Percentiles rank a stretch among this genome's conserved stretches.
Conservation (phyloP, 192 early-diverging fungal genomes). For the Coemansia umbellata region DNA sequence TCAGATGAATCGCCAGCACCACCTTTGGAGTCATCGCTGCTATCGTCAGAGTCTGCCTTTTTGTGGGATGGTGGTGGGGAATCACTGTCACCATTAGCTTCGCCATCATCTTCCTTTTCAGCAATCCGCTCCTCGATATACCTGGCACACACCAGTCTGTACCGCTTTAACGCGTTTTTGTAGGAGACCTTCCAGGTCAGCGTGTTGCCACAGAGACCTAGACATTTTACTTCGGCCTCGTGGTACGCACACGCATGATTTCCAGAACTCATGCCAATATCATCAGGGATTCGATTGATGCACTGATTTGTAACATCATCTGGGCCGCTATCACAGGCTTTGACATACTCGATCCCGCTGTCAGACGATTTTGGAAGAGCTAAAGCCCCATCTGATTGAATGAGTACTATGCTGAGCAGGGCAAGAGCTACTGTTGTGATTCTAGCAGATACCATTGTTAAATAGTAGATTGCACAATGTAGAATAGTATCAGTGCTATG, state of each 20-base stretch:
- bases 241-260: constrained; percentile 50
- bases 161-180: constrained; percentile 42
- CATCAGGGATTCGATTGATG: constrained; percentile 49
- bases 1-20: not conserved
- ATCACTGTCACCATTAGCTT: constrained; percentile 2
- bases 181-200: constrained; percentile 47
- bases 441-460: not conserved
- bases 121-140: constrained; percentile 41
- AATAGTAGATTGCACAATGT: not conserved
- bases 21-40: not conserved
- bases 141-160: constrained; percentile 44
- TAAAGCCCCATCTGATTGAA: not conserved
- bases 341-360: constrained; percentile 37
- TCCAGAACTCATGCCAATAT: constrained; percentile 31
- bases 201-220: constrained; percentile 48
- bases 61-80: constrained; percentile 1
- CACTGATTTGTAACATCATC: constrained; percentile 51
- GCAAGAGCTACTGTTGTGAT: not conserved
- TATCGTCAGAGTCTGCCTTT: constrained; percentile 3
- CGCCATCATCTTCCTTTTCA: constrained; percentile 40
- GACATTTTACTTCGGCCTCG: constrained; percentile 47
- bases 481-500: not conserved
- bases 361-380: constrained; percentile 5
- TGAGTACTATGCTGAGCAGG: not conserved
- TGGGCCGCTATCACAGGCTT: constrained; percentile 42